phyloP scores from a whole-genome alignment of 73 alveolate species.

The Effrenium voratum region DNA sequence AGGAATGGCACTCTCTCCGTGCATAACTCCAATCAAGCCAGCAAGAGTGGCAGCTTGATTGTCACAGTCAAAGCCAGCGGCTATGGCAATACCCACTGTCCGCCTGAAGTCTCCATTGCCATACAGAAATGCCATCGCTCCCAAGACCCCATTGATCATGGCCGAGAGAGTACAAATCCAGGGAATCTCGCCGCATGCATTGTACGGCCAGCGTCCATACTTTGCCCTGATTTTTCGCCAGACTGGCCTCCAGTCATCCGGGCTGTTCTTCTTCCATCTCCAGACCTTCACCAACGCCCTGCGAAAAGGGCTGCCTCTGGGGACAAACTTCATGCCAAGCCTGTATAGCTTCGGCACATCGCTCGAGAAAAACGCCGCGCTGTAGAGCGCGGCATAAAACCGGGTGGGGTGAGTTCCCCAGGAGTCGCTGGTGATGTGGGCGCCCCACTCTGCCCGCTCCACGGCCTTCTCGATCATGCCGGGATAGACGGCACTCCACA shows the following conservation, averaged over 20 bases:
- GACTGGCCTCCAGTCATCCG: constrained; percentile 77
- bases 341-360: constrained; percentile 40
- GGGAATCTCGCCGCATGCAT: constrained; percentile 66
- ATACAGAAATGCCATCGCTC: constrained; percentile 81
- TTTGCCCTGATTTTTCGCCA: constrained; percentile 31
- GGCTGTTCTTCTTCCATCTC: constrained; percentile 21
- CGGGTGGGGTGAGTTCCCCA: constrained; percentile 91
- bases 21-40: constrained; percentile 40
- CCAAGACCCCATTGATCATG: constrained; percentile 61
- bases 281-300: constrained; percentile 41
- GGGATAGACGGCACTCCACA: constrained; percentile 80
- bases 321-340: constrained; percentile 41
- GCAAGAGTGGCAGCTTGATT: constrained; percentile 76
- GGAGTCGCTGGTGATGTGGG: constrained; percentile 69
- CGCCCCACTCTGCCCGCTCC: constrained; percentile 72
- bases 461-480: constrained; percentile 72
- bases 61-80: constrained; percentile 92
- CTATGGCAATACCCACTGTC: constrained; percentile 79
- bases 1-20: constrained; percentile 65
- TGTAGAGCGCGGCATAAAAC: constrained; percentile 85
- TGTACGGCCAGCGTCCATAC: not conserved
- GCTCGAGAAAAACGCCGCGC: constrained; percentile 58
- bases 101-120: constrained; percentile 76
- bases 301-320: constrained; percentile 55
- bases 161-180: constrained; percentile 84